Base-by-base conservation (phyloP, 768 basidiomycete species). In the Daedaleopsis nitida region DNA sequence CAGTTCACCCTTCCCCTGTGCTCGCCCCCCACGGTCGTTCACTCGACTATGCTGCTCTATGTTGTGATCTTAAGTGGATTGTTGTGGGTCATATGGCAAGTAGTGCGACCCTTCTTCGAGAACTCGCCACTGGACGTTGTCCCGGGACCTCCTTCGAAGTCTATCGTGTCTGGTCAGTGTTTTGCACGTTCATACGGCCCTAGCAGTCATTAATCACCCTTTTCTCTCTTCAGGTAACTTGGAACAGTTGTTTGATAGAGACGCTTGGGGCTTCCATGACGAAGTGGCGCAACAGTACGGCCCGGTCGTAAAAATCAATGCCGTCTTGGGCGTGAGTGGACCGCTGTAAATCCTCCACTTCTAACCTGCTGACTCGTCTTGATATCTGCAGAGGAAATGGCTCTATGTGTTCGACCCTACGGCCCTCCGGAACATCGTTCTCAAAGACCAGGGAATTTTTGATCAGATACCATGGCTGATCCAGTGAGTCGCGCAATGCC, bases 371-470 rank as follows among this genome's bases (percentile, higher is more conserved):
- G 16, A 24, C 4, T 32, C 39, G 6, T 11, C 5, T 32, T 32
- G 27, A 7, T 32, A 32, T 32, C 27, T 44, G 2, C 35, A 72
- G 71, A 47, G 59, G 17, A 56, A 61, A 21, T 65, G 66, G 56
- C 64, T 72, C 0, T 69, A 68, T 60, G 67, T 65, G 7, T 68
- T 62, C 52, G 69, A 70, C 44, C 66, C 68, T 1, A 59, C 62
- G 7, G 69, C 69, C 9, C 58, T 69, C 35, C 66, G 66, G 42
- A 55, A 54, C 49, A 66, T 71, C 50, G 53, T 69, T 6, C 60
- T 69, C 35, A 66, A 66, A 56, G 71, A 72, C 14, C 69, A 72
- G 53, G 52, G 59, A 1, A 68, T 66, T 1, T 72, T 64, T 43
- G 70, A 69, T 21, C 66, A 71, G 51, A 60, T 67, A 7, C 49